Base-by-base conservation (phyloP, 2,329 filamentous ascomycete species). In the Colletotrichum eleusines region DNA sequence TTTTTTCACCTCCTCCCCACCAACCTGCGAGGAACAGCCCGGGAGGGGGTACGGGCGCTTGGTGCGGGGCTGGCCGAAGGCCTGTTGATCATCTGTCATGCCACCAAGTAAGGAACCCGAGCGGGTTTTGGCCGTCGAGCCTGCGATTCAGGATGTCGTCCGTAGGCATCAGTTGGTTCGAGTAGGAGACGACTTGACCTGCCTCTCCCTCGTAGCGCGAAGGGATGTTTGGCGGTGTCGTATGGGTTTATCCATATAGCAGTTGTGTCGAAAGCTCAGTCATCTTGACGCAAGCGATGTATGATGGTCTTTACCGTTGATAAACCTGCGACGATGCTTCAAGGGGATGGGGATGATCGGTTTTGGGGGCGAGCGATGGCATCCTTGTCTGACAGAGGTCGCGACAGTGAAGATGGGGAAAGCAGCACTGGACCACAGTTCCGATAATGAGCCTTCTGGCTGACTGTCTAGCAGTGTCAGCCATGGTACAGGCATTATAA, bases 401-500 rank as follows among this genome's bases (percentile, higher is more conserved):
- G 23, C 48, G 26, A 51, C 26, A 9, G 18, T 18, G 2, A 31
- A 31, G 26, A 23, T n/a, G 14, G 14, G 48, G 14, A 51, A 51
- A 51, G 48, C n/a, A 31, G 48, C 6, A 50, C 46, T 12, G 11
- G 23, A 40, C 38, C 14, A 40, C 5, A 6, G 5, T 18, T 5
- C 12, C 46, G 5, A 9, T 23, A 28, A 3, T 16, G n/a, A n/a
- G n/a, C n/a, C n/a, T n/a, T n/a, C n/a, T n/a, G n/a, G n/a, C n/a
- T n/a, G n/a, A n/a, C n/a, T 18, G 26, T 31, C 11, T 28, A 8
- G 20, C 8, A 5, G 5, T 6, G 6, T 3, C 7, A 7, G 6
- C 0, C 1, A 1, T 1, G 5, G 0, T 4, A 3, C 3, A 1
- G 3, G 5, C 2, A 3, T n/a, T 14, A 7, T 20, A 0, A 2